These are phyloP conservation scores for Puccinellia tenuiflora DNA, from an alignment of 176 grass and related monocot genomes.

Conservation along the genomic window DNA sequence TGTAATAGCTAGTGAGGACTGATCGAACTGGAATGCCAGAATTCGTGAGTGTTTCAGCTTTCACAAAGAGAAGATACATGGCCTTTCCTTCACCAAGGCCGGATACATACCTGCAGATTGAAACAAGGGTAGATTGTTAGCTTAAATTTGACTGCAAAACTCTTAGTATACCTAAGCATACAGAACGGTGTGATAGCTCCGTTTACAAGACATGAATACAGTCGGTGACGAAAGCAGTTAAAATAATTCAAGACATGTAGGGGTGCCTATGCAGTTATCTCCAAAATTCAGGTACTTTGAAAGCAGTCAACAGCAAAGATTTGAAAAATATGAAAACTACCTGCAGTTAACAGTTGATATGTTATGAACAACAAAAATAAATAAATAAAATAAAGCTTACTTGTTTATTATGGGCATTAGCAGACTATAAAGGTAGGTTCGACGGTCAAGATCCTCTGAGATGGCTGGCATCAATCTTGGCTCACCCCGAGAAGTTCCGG, in stretches of 20 bases:
- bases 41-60: constrained; percentile 55
- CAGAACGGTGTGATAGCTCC: not conserved
- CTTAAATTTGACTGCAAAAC: not conserved
- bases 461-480: constrained; percentile 85
- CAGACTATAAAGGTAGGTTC: constrained; percentile 70
- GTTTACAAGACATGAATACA: not conserved
- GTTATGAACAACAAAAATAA: not conserved
- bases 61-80: constrained; percentile 80
- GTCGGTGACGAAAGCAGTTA: not conserved
- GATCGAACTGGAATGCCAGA: constrained; percentile 57
- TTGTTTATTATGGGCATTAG: constrained; percentile 81
- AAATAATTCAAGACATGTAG: not conserved
- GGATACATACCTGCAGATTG: constrained; percentile 42
- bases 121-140: not conserved
- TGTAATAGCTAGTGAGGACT: constrained; percentile 82
- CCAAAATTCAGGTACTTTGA: not conserved
- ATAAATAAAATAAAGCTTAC: constrained; percentile 36
- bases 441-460: constrained; percentile 65
- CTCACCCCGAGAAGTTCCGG: constrained; percentile 64
- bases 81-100: constrained; percentile 62
- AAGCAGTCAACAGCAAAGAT: not conserved
- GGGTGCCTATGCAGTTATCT: not conserved
- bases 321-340: not conserved
- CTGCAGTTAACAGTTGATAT: not conserved
- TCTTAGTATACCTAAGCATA: not conserved